Base-by-base conservation (phyloP, 2,329 filamentous ascomycete species). In the Venturiaceae sp. region DNA sequence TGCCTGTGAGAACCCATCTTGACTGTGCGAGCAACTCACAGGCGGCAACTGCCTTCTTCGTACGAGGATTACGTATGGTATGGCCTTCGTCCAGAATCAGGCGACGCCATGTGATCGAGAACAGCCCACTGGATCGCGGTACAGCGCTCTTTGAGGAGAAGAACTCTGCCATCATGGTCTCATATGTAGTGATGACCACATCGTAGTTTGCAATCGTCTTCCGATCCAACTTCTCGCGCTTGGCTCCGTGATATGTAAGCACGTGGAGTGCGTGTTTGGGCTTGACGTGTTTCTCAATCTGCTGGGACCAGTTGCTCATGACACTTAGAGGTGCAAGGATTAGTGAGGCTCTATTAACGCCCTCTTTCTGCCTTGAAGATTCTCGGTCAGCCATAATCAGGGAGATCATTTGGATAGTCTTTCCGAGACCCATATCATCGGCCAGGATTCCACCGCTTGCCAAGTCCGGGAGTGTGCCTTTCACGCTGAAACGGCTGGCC, bases 371-470 rank as follows among this genome's bases (percentile, higher is more conserved):
- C 61, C 32, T 63, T 57, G 28, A 64, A 63, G 71, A 63, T n/a
- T 63, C 65, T 53, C 65, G 66, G 59, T 84, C 82, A 2, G 81
- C 75, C 63, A 92, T 73, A 58, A 96, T 86, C 36, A 95, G 74
- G 57, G 88, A 88, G 64, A 96, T 92, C 53, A 91, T 81, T 68
- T 95, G 88, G 8, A 96, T 78, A 0, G 91, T 96, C 74, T 95
- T 95, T 26, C 91, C 91, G 5, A 96, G 74, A 3, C 91, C 91
- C 92, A 96, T 96, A 66, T 96, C 91, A 69, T 96, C 91, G 1
- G 90, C 90, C 8, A 96, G 78, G 54, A 96, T 91, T 33, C 91
- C 91, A 19, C 91, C 91, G 54, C 84, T 88, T 6, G 88, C 83
- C 23, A 95, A 77, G 0, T 74, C 70, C 0, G 90, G 90, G 1